These are phyloP conservation scores for Fusarium temperatum DNA, from an alignment of 2,329 filamentous ascomycete genomes.

Conservation along the genomic window DNA sequence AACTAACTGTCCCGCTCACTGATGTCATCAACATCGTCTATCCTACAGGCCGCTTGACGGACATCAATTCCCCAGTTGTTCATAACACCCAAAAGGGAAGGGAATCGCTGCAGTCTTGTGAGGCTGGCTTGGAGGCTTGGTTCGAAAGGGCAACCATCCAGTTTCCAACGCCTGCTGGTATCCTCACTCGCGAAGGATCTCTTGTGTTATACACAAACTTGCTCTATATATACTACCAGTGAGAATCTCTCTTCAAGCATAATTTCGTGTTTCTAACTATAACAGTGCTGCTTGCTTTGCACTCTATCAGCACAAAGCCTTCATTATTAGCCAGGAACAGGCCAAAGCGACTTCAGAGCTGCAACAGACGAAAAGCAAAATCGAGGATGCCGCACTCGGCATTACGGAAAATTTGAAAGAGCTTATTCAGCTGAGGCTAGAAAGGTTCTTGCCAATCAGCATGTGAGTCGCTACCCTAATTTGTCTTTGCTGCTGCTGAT, in stretches of 20 bases:
- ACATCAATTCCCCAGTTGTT: background rate
- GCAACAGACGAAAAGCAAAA: background rate
- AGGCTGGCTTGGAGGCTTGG: background rate
- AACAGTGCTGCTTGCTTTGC: constrained; percentile 20
- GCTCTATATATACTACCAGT: constrained; percentile 5
- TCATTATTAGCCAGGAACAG: constrained; percentile 2
- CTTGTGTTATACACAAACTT: background rate
- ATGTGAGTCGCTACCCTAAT: background rate
- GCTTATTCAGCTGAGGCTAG: constrained; percentile 13
- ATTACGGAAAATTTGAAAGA: constrained; percentile 25
- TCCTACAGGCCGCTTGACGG: background rate
- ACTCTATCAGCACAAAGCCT: constrained; percentile 17
- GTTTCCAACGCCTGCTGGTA: background rate
- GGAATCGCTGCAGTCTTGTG: background rate
- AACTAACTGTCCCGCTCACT: constrained; percentile 17
- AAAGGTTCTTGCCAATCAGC: constrained; percentile 21
- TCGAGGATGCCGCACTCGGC: constrained; percentile 2
- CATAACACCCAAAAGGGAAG: background rate
- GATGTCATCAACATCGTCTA: constrained; percentile 25
- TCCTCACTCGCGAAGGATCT: background rate
- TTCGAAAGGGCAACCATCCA: background rate
- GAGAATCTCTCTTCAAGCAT: background rate
- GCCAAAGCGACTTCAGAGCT: background rate
- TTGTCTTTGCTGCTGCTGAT: no score
- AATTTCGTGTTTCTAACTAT: background rate